These are phyloP conservation scores for Stagonosporopsis cucurbitacearum DNA, from an alignment of 2,329 filamentous ascomycete genomes.

Conservation along the genomic window DNA sequence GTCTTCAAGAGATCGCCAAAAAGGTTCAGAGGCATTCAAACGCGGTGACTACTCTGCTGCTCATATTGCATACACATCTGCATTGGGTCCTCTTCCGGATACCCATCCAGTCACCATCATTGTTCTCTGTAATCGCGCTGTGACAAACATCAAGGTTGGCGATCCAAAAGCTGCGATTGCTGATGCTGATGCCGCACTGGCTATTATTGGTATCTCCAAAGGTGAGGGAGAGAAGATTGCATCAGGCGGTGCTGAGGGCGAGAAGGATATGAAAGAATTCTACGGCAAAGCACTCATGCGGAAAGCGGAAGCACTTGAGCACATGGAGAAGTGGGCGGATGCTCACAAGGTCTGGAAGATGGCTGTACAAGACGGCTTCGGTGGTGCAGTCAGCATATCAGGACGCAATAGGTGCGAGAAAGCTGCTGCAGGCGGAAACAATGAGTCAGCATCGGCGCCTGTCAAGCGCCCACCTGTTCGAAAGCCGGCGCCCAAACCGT, in stretches of 20 bases:
- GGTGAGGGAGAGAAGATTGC: constrained; percentile 83
- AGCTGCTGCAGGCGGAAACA: constrained; percentile 62
- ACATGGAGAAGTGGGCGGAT: constrained; percentile 92
- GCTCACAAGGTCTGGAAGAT: constrained; percentile 80
- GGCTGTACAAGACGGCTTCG: constrained; percentile 83
- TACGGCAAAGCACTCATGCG: constrained; percentile 92
- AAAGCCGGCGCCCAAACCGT: constrained; percentile 42
- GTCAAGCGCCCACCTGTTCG: constrained; percentile 37
- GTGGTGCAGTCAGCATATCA: constrained; percentile 82
- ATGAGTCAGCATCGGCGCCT: constrained; percentile 23
- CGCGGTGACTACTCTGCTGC: constrained; percentile 89
- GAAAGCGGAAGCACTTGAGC: constrained; percentile 93
- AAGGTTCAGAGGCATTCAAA: constrained; percentile 90
- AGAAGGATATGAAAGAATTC: constrained; percentile 89
- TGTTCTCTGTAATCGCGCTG: constrained; percentile 87
- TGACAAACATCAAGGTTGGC: constrained; percentile 90
- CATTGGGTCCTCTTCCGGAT: constrained; percentile 75
- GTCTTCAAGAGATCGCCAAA: constrained; percentile 78
- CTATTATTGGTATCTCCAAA: constrained; percentile 77
- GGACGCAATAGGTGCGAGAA: constrained; percentile 90
- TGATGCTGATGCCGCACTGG: constrained; percentile 82
- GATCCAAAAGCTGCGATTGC: constrained; percentile 85
- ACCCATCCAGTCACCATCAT: constrained; percentile 85
- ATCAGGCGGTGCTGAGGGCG: constrained; percentile 63
- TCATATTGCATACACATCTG: constrained; percentile 80